Base-by-base conservation (phyloP, 1,284 basidiomycete species). In the Omphalotus olearius region DNA sequence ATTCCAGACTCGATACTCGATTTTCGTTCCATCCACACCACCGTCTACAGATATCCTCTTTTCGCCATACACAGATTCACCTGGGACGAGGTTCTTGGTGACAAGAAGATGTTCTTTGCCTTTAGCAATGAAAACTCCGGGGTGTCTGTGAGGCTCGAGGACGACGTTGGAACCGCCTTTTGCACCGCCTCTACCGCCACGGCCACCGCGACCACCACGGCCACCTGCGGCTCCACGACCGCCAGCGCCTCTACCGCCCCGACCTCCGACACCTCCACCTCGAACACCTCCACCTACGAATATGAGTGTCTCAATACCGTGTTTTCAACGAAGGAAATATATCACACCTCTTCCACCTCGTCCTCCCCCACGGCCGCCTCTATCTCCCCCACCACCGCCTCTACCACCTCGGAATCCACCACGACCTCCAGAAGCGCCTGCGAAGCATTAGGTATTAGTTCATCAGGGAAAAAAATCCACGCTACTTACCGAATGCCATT, bases 1-100 rank as follows among this genome's bases (percentile, higher is more conserved):
- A 76, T 99, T 99, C 96, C 96, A 99, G 33, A 99, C 97, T 56
- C 96, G 82, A 74, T 98, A 99, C 72, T 99, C 96, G 62, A 87
- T 80, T 77, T 99, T 99, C 55, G 85, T 88, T 51, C 85, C 90
- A 46, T 90, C 88, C 53, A 82, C 79, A 45, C 79, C 82, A 4
- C 83, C 83, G 7, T 92, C 88, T 61, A 96, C 79, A 45, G 85
- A 81, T 72, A 95, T 91, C 73, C 92, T 80, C 79, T 99, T 99
- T 74, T 99, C 96, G 60, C 96, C 97, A 70, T 99, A 99, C 20
- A 99, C 97, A 16, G 90, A 91, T 68, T 99, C 96, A 54, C 96
- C 97, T 10, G 97, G 96, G 45, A 91, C 93, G 60, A 99, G 80
- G 73, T 98, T 99, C 74, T 94, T 94, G 47, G 96, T 99, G 69